These are phyloP conservation scores for Colletotrichum brevisporum DNA, from an alignment of 2,329 filamentous ascomycete genomes.

Conservation along the genomic window DNA sequence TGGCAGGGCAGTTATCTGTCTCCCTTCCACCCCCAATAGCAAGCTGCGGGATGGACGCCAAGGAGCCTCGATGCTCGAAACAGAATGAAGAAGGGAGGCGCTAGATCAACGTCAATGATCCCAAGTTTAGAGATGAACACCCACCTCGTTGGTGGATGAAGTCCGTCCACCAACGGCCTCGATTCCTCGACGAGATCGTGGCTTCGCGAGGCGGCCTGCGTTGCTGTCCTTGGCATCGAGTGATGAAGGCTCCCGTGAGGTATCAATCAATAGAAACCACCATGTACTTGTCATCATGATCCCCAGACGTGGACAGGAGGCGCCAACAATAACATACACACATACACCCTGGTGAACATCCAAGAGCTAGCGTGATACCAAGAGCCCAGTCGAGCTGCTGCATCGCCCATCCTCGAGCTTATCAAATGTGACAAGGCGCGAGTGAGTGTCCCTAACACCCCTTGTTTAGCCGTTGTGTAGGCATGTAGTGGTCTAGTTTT, in stretches of 20 bases:
- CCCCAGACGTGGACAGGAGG: neutral
- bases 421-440: too few species aligned
- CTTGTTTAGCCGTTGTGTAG: conserved; percentile 9
- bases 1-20: neutral
- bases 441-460: too few species aligned
- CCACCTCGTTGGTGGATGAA: conserved; percentile 9
- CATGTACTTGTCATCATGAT: neutral
- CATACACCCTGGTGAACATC: too few species aligned
- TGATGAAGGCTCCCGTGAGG: neutral
- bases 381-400: too few species aligned
- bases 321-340: too few species aligned
- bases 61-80: conserved; percentile 1
- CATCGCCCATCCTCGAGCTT: too few species aligned
- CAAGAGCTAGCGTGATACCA: too few species aligned
- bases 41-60: neutral
- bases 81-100: neutral
- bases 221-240: neutral
- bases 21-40: neutral
- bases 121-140: neutral
- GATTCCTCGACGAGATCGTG: conserved; percentile 1
- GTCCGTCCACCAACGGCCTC: conserved; percentile 11
- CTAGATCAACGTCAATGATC: neutral
- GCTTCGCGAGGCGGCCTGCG: conserved; percentile 17
- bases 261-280: neutral
- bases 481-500: conserved; percentile 22